phyloP scores from a whole-genome alignment of 768 basidiomycete genomes.

The Mrakia frigida region DNA sequence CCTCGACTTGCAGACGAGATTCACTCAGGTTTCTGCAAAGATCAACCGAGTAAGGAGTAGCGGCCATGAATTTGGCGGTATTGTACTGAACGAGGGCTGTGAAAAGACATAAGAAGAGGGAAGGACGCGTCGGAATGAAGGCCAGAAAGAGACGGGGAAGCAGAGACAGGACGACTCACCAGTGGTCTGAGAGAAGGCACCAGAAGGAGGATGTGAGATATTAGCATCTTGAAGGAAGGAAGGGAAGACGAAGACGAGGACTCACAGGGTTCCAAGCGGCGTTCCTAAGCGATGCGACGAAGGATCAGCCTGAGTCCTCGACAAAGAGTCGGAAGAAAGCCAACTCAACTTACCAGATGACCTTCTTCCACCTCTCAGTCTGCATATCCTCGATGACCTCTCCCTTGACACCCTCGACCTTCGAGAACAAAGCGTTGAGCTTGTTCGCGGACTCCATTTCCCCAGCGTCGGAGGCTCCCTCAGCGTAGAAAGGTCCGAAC shows the following conservation, averaged over 20 bases:
- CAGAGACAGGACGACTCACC: not conserved
- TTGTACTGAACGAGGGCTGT: slow-evolving; percentile 30
- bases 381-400: slow-evolving; percentile 30
- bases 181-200: not conserved
- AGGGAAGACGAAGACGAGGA: not conserved
- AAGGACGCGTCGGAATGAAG: not conserved
- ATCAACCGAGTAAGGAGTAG: slow-evolving; percentile 24
- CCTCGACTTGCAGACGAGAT: not conserved
- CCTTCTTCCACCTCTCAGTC: slow-evolving; percentile 32
- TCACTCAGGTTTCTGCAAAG: slow-evolving; percentile 32
- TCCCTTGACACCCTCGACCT: slow-evolving; percentile 14
- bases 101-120: not conserved
- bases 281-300: slow-evolving; percentile 10
- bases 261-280: slow-evolving; percentile 31
- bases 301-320: not conserved
- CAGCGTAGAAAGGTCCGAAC: slow-evolving; percentile 25
- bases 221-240: not conserved
- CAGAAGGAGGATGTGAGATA: not conserved
- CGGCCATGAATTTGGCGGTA: slow-evolving; percentile 27
- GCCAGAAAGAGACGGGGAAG: not conserved
- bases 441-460: slow-evolving; percentile 18
- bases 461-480: not conserved
- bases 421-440: slow-evolving; percentile 19
- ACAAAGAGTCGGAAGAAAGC: not conserved
- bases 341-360: slow-evolving; percentile 26